Evolutionary conservation across 179 eudicot species (phyloP).

Genomic region (Drosera spatulata): DNA sequence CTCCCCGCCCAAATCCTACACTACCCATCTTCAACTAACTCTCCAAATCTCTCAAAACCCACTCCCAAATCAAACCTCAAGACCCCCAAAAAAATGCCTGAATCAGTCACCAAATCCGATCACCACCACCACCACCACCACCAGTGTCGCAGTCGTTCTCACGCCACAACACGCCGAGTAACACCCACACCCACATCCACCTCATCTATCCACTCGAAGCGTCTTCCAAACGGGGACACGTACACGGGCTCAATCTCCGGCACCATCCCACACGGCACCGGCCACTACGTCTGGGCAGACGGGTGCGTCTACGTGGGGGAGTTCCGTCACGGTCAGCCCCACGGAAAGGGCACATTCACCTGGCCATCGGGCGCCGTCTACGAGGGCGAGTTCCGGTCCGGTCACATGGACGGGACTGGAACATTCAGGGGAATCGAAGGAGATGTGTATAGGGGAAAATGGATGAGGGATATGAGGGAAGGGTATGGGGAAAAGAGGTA

Average conservation of each 20-base stretch:
- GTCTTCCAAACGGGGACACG: slow-evolving; percentile 79
- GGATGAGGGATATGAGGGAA: slow-evolving; percentile 58
- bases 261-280: slow-evolving; percentile 69
- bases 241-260: slow-evolving; percentile 65
- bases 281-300: slow-evolving; percentile 79
- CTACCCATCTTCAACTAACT: no score
- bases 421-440: slow-evolving; percentile 70
- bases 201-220: no score
- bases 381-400: slow-evolving; percentile 71
- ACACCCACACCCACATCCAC: no score
- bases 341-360: slow-evolving; percentile 71
- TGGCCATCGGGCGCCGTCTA: slow-evolving; percentile 94
- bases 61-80: no score
- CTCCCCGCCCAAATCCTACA: no score
- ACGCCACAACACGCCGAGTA: no score
- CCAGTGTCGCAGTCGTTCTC: no score
- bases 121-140: no score
- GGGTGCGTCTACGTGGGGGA: slow-evolving; percentile 91
- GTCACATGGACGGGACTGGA: slow-evolving; percentile 83
- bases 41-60: no score
- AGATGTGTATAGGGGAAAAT: slow-evolving; percentile 57
- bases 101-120: no score
- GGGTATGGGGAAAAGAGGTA: slow-evolving; percentile 77
- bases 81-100: no score
- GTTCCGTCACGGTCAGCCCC: slow-evolving; percentile 65